phyloP scores from a whole-genome alignment of 768 basidiomycete species.

The Clitopilus passeckerianus region DNA sequence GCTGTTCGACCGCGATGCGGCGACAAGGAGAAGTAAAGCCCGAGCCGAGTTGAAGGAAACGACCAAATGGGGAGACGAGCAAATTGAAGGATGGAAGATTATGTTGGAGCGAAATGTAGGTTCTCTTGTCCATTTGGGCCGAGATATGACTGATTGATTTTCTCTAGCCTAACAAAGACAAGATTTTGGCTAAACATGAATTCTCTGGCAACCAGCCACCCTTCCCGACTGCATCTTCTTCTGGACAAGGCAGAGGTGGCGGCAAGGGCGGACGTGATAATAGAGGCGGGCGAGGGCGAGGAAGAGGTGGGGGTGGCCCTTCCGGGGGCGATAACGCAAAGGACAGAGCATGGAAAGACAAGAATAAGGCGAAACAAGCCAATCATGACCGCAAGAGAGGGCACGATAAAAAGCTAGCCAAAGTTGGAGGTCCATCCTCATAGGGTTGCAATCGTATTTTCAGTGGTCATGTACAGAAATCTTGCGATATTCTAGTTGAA shows the following conservation, averaged over 20 bases:
- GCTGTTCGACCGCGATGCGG: conserved; percentile 72
- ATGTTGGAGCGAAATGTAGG: conserved; percentile 88
- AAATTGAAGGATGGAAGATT: conserved; percentile 89
- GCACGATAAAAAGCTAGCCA: conserved; percentile 86
- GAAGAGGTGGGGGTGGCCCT: conserved; percentile 28
- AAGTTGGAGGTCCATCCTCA: conserved; percentile 32
- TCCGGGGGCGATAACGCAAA: conserved; percentile 30
- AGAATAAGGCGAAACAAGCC: conserved; percentile 64
- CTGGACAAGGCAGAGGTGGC: conserved; percentile 12
- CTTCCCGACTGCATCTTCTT: background rate
- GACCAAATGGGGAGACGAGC: conserved; percentile 79
- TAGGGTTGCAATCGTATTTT: background rate
- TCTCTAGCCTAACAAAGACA: conserved; percentile 66
- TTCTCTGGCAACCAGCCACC: conserved; percentile 57
- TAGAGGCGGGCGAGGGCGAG: conserved; percentile 31
- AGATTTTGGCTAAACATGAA: conserved; percentile 69
- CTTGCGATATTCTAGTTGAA: background rate
- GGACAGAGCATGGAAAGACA: conserved; percentile 71
- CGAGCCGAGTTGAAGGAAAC: conserved; percentile 60
- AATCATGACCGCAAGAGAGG: conserved; percentile 80
- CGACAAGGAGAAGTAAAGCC: conserved; percentile 64
- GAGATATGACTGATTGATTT: background rate
- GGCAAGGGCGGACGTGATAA: conserved; percentile 28
- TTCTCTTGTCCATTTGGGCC: conserved; percentile 5
- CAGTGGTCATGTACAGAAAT: background rate